Percentiles rank a stretch among this genome's conserved stretches.
Evolutionary conservation across 352 stramenopile species (phyloP).

Genomic region (Phytophthora syringae): DNA sequence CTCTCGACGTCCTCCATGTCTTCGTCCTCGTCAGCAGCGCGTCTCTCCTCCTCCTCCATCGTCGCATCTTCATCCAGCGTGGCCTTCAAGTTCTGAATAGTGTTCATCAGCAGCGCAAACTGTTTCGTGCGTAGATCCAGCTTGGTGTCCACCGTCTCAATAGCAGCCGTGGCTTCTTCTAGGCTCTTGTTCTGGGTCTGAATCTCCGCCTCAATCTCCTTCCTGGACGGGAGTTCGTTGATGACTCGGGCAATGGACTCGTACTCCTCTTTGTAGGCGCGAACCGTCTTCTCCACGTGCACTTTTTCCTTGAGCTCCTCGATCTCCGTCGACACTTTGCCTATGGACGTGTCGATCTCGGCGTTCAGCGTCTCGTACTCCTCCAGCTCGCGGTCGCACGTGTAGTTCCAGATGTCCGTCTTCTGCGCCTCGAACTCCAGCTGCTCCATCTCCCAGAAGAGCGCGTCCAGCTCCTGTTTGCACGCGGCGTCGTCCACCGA

Average conservation of each 20-base stretch:
- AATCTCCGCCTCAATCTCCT: conserved; percentile 67
- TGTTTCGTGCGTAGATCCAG: conserved; percentile 80
- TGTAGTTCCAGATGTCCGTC: conserved; percentile 83
- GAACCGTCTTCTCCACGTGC: conserved; percentile 74
- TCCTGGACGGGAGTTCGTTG: conserved; percentile 79
- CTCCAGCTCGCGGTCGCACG: conserved; percentile 80
- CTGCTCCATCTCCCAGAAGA: conserved; percentile 90
- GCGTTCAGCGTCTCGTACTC: conserved; percentile 82
- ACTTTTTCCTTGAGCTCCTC: conserved; percentile 81
- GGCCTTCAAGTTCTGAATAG: conserved; percentile 86
- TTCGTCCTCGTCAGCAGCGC: conserved; percentile 58
- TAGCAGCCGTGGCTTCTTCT: conserved; percentile 56
- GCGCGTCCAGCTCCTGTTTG: conserved; percentile 72
- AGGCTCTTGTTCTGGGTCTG: conserved; percentile 65
- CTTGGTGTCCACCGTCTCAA: conserved; percentile 63
- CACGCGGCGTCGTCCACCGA: conserved; percentile 61
- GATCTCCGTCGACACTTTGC: conserved; percentile 72
- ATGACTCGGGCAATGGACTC: conserved; percentile 84
- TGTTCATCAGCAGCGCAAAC: conserved; percentile 81
- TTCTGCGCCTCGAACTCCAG: conserved; percentile 87
- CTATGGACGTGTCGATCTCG: conserved; percentile 80
- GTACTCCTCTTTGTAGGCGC: conserved; percentile 90
- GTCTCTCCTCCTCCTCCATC: conserved; percentile 69
- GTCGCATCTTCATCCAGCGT: conserved; percentile 74
- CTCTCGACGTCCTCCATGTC: conserved; percentile 67